Percentiles rank a stretch among this genome's conserved stretches.
These are phyloP conservation scores for Penicillium expansum DNA, from an alignment of 2,329 filamentous ascomycete species.

Conservation along the genomic window DNA sequence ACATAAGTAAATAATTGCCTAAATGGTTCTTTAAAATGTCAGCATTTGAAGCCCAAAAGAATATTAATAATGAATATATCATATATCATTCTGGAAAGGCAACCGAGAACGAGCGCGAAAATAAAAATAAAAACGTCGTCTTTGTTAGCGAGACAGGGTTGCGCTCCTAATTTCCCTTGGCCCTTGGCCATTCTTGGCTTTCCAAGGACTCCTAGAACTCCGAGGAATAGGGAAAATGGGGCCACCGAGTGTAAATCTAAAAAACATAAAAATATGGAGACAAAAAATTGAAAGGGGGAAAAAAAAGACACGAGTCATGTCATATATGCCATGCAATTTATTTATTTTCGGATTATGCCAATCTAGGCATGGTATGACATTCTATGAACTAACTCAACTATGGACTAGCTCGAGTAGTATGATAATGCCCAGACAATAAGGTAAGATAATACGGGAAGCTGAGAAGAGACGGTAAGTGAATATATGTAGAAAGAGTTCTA, in stretches of 20 bases:
- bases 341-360: neutral
- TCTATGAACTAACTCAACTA: neutral
- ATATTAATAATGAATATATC: neutral
- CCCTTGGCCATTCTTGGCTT: neutral
- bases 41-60: neutral
- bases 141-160: slow-evolving; percentile 9
- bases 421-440: neutral
- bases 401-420: neutral
- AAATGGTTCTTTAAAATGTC: neutral
- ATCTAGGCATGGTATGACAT: neutral
- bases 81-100: neutral
- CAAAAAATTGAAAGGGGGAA: neutral
- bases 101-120: slow-evolving; percentile 3
- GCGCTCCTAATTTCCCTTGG: neutral
- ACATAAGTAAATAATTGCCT: neutral
- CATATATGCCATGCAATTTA: slow-evolving; percentile 21
- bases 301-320: slow-evolving; percentile 21
- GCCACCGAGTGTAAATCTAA: neutral
- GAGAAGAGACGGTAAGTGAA: neutral
- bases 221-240: neutral
- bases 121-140: neutral
- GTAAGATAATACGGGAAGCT: neutral
- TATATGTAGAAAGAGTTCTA: no score
- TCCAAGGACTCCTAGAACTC: neutral
- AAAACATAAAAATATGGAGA: neutral